Conservation (phyloP, 768 basidiomycete species). For the Calocybe cyanea region DNA sequence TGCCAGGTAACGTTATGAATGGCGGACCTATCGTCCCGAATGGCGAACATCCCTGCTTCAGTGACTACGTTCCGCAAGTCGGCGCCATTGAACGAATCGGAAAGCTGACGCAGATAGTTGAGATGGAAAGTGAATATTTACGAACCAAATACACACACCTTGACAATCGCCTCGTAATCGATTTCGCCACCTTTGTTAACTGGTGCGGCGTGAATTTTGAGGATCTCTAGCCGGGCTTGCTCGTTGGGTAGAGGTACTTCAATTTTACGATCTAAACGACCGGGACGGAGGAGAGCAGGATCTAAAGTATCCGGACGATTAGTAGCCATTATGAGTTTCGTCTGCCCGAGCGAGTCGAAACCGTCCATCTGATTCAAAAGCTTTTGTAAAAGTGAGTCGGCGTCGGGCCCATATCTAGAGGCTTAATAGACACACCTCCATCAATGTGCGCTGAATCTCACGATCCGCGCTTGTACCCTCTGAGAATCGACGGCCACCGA, state of each 20-base stretch:
- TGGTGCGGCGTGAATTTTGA: constrained; percentile 93
- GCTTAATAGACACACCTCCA: constrained; percentile 58
- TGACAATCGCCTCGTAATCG: constrained; percentile 97
- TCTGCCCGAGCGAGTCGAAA: constrained; percentile 92
- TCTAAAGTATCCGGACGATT: constrained; percentile 98
- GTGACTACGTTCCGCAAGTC: constrained; percentile 94
- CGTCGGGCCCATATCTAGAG: background rate
- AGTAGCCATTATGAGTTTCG: constrained; percentile 99
- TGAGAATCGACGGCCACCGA: constrained; percentile 82
- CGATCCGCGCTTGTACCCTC: constrained; percentile 98
- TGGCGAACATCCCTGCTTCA: constrained; percentile 98
- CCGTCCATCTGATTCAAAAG: constrained; percentile 99
- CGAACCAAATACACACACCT: constrained; percentile 41
- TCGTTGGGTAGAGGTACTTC: constrained; percentile 98
- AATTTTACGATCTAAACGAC: constrained; percentile 94
- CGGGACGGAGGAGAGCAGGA: constrained; percentile 93
- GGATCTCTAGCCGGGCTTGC: constrained; percentile 91
- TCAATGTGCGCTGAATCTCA: constrained; percentile 96
- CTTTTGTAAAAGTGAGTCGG: constrained; percentile 32
- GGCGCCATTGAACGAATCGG: constrained; percentile 93
- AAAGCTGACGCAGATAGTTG: constrained; percentile 45
- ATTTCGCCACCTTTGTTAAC: constrained; percentile 96
- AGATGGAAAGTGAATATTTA: background rate
- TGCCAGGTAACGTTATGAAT: background rate
- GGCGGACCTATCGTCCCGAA: constrained; percentile 84